Percentiles rank a stretch among this genome's conserved stretches.
Conservation (phyloP, 331 rosid species). For the Dryas integrifolia region DNA sequence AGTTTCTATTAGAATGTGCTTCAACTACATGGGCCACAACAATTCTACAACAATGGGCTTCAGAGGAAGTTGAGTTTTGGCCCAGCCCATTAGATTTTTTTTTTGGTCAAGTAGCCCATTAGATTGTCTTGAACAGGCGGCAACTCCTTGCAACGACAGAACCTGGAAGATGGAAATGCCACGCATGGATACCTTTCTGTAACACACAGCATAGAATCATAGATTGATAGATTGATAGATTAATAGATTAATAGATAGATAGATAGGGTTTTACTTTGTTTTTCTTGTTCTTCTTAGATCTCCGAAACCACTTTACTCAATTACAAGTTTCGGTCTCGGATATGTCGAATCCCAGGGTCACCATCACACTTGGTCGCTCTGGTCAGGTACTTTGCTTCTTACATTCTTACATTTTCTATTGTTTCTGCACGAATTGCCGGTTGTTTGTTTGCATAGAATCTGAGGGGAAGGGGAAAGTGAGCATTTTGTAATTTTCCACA, state of each 20-base stretch:
- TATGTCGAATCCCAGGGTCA: conserved; percentile 55
- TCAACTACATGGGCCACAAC: too few species aligned
- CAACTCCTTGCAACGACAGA: neutral
- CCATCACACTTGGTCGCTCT: conserved; percentile 57
- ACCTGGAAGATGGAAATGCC: neutral
- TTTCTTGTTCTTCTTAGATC: neutral
- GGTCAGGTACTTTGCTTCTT: conserved; percentile 50
- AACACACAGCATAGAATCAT: neutral
- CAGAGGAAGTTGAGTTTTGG: neutral
- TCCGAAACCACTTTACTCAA: neutral
- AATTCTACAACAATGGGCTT: neutral
- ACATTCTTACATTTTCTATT: neutral
- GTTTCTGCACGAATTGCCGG: neutral
- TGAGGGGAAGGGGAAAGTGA: neutral
- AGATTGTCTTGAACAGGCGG: neutral
- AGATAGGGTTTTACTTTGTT: neutral
- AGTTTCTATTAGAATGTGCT: too few species aligned
- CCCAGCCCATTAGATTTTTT: neutral
- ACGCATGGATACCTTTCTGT: neutral
- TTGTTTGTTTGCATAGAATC: conserved; percentile 6
- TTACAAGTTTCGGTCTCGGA: neutral
- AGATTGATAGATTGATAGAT: neutral
- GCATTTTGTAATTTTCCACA: neutral
- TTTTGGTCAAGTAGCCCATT: neutral
- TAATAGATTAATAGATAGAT: neutral